Base-by-base conservation (phyloP, 805 yeast genomes). In the Wickerhamiella siamensis region DNA sequence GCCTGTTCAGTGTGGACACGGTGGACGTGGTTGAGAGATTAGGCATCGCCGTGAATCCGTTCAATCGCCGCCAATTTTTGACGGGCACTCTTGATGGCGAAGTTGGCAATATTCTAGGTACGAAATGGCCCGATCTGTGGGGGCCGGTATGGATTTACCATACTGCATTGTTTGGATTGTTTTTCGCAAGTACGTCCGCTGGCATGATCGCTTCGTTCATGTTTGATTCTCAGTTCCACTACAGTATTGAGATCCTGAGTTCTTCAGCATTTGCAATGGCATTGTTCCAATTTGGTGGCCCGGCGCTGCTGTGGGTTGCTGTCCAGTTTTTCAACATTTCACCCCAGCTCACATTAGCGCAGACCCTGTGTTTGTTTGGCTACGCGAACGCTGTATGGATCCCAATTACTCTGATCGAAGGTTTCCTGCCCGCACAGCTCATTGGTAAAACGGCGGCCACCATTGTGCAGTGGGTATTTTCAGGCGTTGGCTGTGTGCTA, bases 71-170 rank as follows among this genome's bases (percentile, higher is more conserved):
- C 31, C 50, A 55, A 24, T 52, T 58, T 36, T 34, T 58, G 17
- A 43, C 44, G 18, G 56, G 52, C 18, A 42, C 47, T 17, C 50
- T 54, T 21, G 57, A 51, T 26, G 43, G 45, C 19, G 47, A 46
- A 27, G 15, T 49, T 69, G 33, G 37, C 26, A 24, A 40, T 36
- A 44, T 49, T 4, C 49, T 65, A 50, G 65, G 66, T 36, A 67
- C 67, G 32, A 65, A 67, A 14, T 43, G 48, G 41, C 74, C 79
- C 3, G 97, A 87, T 53, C 62, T 87, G 41, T 88, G 84, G 58
- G 95, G 95, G 0, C 80, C 93, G 5, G 65, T 84, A 16, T 87
- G 97, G 97, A 76, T 87, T 35, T 81, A 88, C 10, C 84, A 86
- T 0, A 79, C 94, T 0, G 72, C 83, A 39, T 74, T 83, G 1